phyloP scores from a whole-genome alignment of 441 rosid genomes.

The Pelargonium australe region DNA sequence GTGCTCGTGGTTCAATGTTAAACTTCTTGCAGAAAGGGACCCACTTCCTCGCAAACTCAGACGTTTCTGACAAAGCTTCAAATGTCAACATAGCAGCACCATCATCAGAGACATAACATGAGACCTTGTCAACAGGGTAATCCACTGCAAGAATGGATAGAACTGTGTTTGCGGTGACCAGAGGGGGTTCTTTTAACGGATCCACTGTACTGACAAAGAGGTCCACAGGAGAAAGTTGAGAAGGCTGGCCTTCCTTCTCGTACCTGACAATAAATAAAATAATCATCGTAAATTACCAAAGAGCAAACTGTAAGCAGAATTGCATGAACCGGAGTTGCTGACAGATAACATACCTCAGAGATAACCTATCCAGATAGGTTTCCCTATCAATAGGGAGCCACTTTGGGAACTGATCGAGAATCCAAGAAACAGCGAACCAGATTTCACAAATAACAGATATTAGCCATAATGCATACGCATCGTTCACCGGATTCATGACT shows the following conservation, averaged over 20 bases:
- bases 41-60: constrained; percentile 76
- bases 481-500: constrained; percentile 41
- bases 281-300: background rate
- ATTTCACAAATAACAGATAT: constrained; percentile 50
- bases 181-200: constrained; percentile 52
- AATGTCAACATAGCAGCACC: constrained; percentile 75
- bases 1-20: constrained; percentile 68
- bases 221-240: constrained; percentile 48
- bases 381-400: constrained; percentile 43
- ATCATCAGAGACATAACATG: constrained; percentile 55
- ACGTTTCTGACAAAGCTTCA: constrained; percentile 63
- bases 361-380: constrained; percentile 48
- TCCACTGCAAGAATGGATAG: constrained; percentile 63
- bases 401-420: constrained; percentile 49
- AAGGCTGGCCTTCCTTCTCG: constrained; percentile 57
- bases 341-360: constrained; percentile 33
- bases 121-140: constrained; percentile 25
- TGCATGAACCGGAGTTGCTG: background rate
- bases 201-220: constrained; percentile 58
- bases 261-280: constrained; percentile 26
- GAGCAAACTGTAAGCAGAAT: background rate
- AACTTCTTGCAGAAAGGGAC: constrained; percentile 59
- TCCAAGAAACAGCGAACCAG: constrained; percentile 51
- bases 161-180: constrained; percentile 65
- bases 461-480: constrained; percentile 47